Base-by-base conservation (phyloP, 345 rosid genomes). In the Odontarrhena argentea region DNA sequence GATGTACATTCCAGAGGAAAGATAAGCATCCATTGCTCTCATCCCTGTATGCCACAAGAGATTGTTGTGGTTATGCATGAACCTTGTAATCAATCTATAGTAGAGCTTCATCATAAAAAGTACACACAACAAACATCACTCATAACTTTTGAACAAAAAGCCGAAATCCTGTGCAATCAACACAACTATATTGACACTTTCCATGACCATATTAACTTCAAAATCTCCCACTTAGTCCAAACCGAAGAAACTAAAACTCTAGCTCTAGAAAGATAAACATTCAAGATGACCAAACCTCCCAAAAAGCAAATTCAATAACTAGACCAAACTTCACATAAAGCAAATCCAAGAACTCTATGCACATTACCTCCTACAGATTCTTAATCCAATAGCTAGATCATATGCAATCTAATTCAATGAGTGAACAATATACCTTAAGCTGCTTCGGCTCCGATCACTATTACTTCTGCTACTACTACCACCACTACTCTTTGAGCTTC, bases 1-100 rank as follows among this genome's bases (percentile, higher is more conserved):
- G 11, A 54, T 68, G 68, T 67, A 47, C 59, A 46, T 61, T 74
- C 68, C 79, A 28, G 38, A 85, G 73, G 78, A 79, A 82, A 55
- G 79, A 47, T 69, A 85, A 87, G 85, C 96, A 89, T 50, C 88
- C 83, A 0, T 49, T 67, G 6, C 66, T 60, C 58, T 45, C 74
- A 44, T 63, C 69, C 77, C 96, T 89, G 88, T 73, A 28, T 48
- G 7, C 2, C 8, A 43, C 42, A 43, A 37, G 45, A 67, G 71
- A 44, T 24, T 42, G 35, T 24, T 42, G 35, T 55, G 35, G 3
- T 25, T 71, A 30, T 3, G n/a, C 12, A 55, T 55, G 51, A 47
- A 63, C 47, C n/a, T 46, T 41, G 44, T 5, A 35, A 67, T 24
- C 46, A 55, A 14, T 22, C 54, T 54, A 2, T 34, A 3, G 14